A percentile compares a stretch with the other conserved stretches of the same genome.
These are phyloP conservation scores for Plantago coronopus DNA, from an alignment of 305 asterid genomes.

Conservation along the genomic window DNA sequence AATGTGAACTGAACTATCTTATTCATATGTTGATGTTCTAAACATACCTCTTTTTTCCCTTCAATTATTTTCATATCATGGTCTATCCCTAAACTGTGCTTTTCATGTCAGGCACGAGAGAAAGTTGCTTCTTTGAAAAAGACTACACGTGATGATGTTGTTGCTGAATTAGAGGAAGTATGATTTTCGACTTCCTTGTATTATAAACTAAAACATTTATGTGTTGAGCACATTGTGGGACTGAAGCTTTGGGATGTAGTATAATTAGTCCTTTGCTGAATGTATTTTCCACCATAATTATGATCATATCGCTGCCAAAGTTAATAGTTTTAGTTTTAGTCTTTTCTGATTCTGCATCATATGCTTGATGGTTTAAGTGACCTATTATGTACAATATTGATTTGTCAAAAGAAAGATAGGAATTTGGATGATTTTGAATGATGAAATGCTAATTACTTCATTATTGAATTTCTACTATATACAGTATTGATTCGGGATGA, in stretches of 20 bases:
- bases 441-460: too few relatives aligned
- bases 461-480: too few relatives aligned
- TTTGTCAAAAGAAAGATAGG: too few relatives aligned
- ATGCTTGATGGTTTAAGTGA: not conserved
- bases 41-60: constrained; percentile 1
- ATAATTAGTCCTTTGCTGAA: constrained; percentile 2
- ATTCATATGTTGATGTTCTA: too few relatives aligned
- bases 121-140: constrained; percentile 81
- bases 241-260: constrained; percentile 13
- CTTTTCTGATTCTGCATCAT: constrained; percentile 17
- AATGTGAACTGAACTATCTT: too few relatives aligned
- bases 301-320: constrained; percentile 2
- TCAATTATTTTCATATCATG: constrained; percentile 5
- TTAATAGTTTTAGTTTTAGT: constrained; percentile 13
- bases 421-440: too few relatives aligned
- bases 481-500: too few relatives aligned
- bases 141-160: constrained; percentile 82
- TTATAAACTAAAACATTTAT: not conserved
- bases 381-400: constrained; percentile 13
- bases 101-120: constrained; percentile 75
- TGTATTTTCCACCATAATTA: constrained; percentile 10
- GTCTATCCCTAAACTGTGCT: constrained; percentile 20
- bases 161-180: constrained; percentile 92
- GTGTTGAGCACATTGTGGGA: constrained; percentile 9
- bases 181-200: constrained; percentile 18